Percentiles rank a stretch among this genome's conserved stretches.
Evolutionary conservation across 257 asterid genomes (phyloP).

Genomic region (Scutellaria galericulata): DNA sequence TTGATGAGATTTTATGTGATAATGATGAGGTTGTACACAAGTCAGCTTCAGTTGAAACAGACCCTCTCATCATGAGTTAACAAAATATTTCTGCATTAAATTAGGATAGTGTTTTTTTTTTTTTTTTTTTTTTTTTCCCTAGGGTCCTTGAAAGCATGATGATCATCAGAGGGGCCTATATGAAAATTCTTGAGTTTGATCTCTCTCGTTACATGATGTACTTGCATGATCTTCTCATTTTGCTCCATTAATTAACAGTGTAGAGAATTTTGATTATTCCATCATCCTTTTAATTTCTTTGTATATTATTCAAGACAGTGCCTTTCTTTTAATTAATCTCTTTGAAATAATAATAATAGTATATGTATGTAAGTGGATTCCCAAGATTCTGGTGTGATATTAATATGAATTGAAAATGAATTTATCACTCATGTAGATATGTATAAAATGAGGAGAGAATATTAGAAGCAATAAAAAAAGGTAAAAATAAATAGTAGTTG

Average conservation of each 20-base stretch:
- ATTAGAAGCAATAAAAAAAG: not conserved
- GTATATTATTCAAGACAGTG: too few relatives aligned
- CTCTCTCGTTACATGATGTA: constrained; percentile 28
- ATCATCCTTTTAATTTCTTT: too few relatives aligned
- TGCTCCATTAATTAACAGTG: constrained; percentile 38
- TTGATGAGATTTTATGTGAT: constrained; percentile 54
- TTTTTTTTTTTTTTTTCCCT: not conserved
- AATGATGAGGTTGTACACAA: constrained; percentile 42
- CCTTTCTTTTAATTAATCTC: too few relatives aligned
- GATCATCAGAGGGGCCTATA: constrained; percentile 36
- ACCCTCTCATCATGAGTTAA: constrained; percentile 56
- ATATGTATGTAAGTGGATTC: too few relatives aligned
- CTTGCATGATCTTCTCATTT: constrained; percentile 26
- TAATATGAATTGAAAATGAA: too few relatives aligned
- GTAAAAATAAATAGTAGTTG: not conserved
- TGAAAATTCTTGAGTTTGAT: constrained; percentile 43
- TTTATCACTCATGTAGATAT: not conserved
- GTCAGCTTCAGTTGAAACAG: constrained; percentile 59
- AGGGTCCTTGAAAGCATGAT: not conserved
- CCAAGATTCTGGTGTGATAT: too few relatives aligned
- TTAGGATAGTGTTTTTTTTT: constrained; percentile 26
- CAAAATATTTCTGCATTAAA: constrained; percentile 40
- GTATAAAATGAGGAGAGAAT: not conserved
- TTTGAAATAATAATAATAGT: too few relatives aligned
- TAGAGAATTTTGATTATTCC: constrained; percentile 34